Evolutionary conservation across 495 filamentous ascomycete species (phyloP).

Genomic region (Durotheca rogersii): DNA sequence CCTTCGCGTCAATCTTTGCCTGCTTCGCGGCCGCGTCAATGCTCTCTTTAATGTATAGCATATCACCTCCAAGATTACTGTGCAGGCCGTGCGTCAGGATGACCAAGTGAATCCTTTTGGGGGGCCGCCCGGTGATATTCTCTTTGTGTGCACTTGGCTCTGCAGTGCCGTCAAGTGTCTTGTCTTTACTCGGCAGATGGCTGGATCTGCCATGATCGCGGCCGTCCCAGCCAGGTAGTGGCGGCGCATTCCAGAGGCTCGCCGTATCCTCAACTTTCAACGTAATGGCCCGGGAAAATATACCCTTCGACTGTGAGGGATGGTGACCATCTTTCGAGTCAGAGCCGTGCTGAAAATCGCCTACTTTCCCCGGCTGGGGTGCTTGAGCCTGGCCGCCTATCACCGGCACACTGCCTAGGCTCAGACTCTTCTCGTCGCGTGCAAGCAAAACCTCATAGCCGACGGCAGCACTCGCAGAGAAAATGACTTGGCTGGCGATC

Average conservation of each 20-base stretch:
- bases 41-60: conserved; percentile 95
- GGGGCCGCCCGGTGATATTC: conserved; percentile 29
- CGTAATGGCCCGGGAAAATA: conserved; percentile 74
- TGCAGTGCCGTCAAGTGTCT: conserved; percentile 13
- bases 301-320: conserved; percentile 62
- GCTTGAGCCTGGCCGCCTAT: conserved; percentile 45
- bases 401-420: conserved; percentile 57
- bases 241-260: conserved; percentile 85
- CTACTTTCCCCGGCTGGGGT: conserved; percentile 63
- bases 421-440: conserved; percentile 79
- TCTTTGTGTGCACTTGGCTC: conserved; percentile 18
- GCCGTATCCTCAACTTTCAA: conserved; percentile 83
- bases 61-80: conserved; percentile 94
- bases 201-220: conserved; percentile 22
- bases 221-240: conserved; percentile 66
- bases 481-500: conserved; percentile 86
- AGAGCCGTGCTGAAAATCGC: conserved; percentile 64
- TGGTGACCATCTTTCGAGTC: conserved; percentile 50
- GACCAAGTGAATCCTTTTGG: conserved; percentile 83
- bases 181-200: conserved; percentile 26
- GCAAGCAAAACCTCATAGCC: conserved; percentile 84
- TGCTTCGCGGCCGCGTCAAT: conserved; percentile 81
- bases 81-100: conserved; percentile 92
- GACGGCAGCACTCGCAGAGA: conserved; percentile 84
- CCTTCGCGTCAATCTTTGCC: conserved; percentile 60